Evolutionary conservation across 306 rosid genomes (phyloP).

Genomic region (Comarum palustre): DNA sequence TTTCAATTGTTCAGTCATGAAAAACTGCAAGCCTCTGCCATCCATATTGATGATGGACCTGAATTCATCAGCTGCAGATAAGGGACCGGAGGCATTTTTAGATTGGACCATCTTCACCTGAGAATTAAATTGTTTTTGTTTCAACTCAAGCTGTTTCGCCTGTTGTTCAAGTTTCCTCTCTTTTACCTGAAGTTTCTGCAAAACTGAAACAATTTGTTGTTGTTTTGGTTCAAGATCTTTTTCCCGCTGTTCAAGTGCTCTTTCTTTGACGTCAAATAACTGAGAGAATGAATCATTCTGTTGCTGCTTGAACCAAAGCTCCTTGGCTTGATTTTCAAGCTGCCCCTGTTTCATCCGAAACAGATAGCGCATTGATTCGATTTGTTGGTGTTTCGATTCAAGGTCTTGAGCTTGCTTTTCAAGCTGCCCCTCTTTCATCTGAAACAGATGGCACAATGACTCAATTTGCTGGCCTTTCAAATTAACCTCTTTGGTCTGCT

Average conservation of each 20-base stretch:
- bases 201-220: conserved; percentile 18
- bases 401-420: conserved; percentile 16
- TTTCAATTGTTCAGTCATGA: conserved; percentile 7
- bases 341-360: conserved; percentile 1
- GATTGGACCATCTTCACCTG: conserved; percentile 24
- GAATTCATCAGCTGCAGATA: background rate
- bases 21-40: conserved; percentile 19
- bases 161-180: background rate
- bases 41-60: conserved; percentile 15
- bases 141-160: conserved; percentile 23
- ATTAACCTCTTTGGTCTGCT: background rate
- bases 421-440: conserved; percentile 6
- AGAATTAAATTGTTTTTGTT: conserved; percentile 22
- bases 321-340: conserved; percentile 11
- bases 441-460: background rate
- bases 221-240: background rate
- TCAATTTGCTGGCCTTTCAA: background rate
- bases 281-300: background rate
- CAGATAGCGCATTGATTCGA: background rate
- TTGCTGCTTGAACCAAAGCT: conserved; percentile 10
- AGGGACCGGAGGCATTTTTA: conserved; percentile 1
- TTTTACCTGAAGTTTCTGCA: background rate
- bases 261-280: background rate
- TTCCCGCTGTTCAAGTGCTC: background rate
- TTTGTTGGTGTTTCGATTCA: background rate